These are phyloP conservation scores for Wickerhamiella kazuoi DNA, from an alignment of 805 yeast genomes.

Conservation along the genomic window DNA sequence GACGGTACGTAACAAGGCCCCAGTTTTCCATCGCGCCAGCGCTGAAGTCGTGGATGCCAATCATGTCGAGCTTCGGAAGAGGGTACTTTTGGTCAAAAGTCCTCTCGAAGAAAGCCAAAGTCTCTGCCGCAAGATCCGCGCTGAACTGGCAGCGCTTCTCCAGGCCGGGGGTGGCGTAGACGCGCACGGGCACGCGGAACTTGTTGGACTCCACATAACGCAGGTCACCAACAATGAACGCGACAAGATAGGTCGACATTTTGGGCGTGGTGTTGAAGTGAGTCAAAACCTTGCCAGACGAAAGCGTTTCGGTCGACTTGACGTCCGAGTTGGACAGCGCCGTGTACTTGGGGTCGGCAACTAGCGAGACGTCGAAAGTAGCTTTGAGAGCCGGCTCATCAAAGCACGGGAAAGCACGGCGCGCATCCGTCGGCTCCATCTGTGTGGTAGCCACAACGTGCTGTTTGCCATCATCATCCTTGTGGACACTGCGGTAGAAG, in stretches of 20 bases:
- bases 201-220: conserved; percentile 37
- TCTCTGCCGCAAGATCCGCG: conserved; percentile 44
- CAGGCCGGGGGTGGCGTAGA: conserved; percentile 50
- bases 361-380: conserved; percentile 38
- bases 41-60: conserved; percentile 62
- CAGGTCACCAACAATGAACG: conserved; percentile 55
- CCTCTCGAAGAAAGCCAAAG: conserved; percentile 46
- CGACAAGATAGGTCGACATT: conserved; percentile 60
- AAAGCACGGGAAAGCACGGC: conserved; percentile 61
- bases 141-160: conserved; percentile 46
- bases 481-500: conserved; percentile 48
- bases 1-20: conserved; percentile 60
- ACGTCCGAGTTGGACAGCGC: conserved; percentile 55
- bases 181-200: conserved; percentile 47
- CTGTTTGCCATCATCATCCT: conserved; percentile 33
- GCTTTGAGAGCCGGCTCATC: conserved; percentile 62
- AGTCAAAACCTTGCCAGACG: conserved; percentile 29
- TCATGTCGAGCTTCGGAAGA: conserved; percentile 60
- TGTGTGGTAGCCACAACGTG: conserved; percentile 48
- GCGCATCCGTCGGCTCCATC: conserved; percentile 64
- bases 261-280: conserved; percentile 45
- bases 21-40: conserved; percentile 89
- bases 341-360: conserved; percentile 34
- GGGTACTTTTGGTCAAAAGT: conserved; percentile 59
- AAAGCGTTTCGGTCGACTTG: conserved; percentile 24